Evolutionary conservation across 192 early-diverging fungal genomes (phyloP).

Genomic region (Coemansia sp.): DNA sequence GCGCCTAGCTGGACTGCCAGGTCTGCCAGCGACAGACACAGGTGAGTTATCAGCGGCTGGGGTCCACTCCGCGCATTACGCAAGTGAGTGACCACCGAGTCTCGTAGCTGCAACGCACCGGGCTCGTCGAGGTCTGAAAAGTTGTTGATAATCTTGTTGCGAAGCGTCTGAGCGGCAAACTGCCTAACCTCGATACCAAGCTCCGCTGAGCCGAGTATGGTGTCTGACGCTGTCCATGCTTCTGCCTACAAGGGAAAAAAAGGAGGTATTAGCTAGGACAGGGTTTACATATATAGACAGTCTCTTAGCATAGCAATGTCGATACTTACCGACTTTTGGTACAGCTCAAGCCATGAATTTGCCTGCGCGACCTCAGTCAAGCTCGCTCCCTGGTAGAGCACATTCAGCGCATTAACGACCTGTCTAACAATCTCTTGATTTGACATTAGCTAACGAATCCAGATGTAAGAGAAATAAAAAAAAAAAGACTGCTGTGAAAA

Average conservation of each 20-base stretch:
- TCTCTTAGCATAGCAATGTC: not conserved
- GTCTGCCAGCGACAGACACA: slow-evolving; percentile 83
- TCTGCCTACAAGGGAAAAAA: slow-evolving; percentile 58
- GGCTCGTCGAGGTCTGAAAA: slow-evolving; percentile 71
- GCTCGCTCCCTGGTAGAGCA: slow-evolving; percentile 47
- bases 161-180: slow-evolving; percentile 94
- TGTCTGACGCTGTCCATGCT: slow-evolving; percentile 85
- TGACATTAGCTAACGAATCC: slow-evolving; percentile 17
- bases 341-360: slow-evolving; percentile 78
- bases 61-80: slow-evolving; percentile 60
- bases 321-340: slow-evolving; percentile 83
- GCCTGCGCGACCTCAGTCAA: slow-evolving; percentile 58
- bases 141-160: slow-evolving; percentile 89
- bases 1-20: slow-evolving; percentile 76
- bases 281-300: not conserved
- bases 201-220: slow-evolving; percentile 64
- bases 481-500: not conserved
- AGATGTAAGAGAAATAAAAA: not conserved
- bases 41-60: slow-evolving; percentile 73
- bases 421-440: slow-evolving; percentile 23
- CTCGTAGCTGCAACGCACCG: slow-evolving; percentile 68
- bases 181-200: slow-evolving; percentile 65
- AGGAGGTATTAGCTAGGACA: not conserved
- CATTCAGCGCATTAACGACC: slow-evolving; percentile 45
- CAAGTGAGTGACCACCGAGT: slow-evolving; percentile 77